Conservation (phyloP, 2,329 filamentous ascomycete genomes). For the Penicillium fuscoglaucum region DNA sequence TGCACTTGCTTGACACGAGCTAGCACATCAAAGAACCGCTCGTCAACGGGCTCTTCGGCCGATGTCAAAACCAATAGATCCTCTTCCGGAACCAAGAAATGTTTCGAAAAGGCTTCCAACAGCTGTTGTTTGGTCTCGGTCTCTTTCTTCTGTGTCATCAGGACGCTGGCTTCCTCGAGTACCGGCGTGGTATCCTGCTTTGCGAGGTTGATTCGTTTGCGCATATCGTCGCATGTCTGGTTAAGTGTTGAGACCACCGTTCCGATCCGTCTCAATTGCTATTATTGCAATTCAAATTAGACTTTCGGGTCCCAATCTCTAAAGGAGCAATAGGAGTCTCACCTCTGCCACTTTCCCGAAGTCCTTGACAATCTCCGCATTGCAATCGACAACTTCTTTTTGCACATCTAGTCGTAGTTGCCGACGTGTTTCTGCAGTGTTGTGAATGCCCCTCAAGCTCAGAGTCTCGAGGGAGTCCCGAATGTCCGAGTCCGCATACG, state of each 20-base stretch:
- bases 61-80: slow-evolving; percentile 75
- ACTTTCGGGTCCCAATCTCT: background rate
- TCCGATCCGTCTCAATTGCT: slow-evolving; percentile 88
- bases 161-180: slow-evolving; percentile 71
- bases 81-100: slow-evolving; percentile 82
- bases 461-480: slow-evolving; percentile 78
- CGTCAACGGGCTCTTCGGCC: slow-evolving; percentile 77
- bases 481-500: slow-evolving; percentile 90
- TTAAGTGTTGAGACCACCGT: slow-evolving; percentile 76
- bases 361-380: slow-evolving; percentile 82
- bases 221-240: slow-evolving; percentile 76
- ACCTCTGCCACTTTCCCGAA: slow-evolving; percentile 90
- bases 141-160: slow-evolving; percentile 71
- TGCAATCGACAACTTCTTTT: slow-evolving; percentile 88
- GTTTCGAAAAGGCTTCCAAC: slow-evolving; percentile 71
- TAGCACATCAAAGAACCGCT: slow-evolving; percentile 77
- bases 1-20: slow-evolving; percentile 81
- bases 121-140: slow-evolving; percentile 78
- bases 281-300: slow-evolving; percentile 25
- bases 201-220: slow-evolving; percentile 71
- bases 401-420: slow-evolving; percentile 80
- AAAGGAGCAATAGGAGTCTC: slow-evolving; percentile 29
- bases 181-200: slow-evolving; percentile 72
- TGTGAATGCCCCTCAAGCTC: slow-evolving; percentile 69
- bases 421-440: slow-evolving; percentile 75